Evolutionary conservation across 495 filamentous ascomycete genomes (phyloP).

Genomic region (Lasiosphaeria ovina): DNA sequence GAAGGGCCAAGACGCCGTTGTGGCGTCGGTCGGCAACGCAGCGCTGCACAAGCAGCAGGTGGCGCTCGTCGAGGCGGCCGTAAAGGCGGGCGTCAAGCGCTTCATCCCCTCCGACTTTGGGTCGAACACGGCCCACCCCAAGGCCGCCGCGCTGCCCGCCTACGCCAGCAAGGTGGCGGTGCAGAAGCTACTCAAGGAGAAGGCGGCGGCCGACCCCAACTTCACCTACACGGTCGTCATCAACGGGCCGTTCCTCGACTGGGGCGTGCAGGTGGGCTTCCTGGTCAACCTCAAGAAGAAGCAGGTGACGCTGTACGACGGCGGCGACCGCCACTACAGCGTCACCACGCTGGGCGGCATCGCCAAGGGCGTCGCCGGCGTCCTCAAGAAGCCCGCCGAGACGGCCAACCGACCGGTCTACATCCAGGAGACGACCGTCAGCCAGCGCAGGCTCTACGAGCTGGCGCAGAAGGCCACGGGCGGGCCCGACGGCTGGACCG

Average conservation of each 20-base stretch:
- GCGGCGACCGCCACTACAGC: slow-evolving; percentile 44
- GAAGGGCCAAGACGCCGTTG: slow-evolving; percentile 51
- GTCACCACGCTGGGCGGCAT: slow-evolving; percentile 37
- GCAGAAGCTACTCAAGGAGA: slow-evolving; percentile 38
- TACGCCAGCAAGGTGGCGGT: slow-evolving; percentile 43
- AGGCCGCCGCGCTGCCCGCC: slow-evolving; percentile 37
- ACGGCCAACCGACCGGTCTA: slow-evolving; percentile 49
- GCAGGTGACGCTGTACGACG: slow-evolving; percentile 42
- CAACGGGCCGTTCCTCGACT: slow-evolving; percentile 44
- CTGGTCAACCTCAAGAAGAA: slow-evolving; percentile 38
- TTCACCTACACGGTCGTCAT: slow-evolving; percentile 47
- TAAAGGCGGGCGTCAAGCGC: slow-evolving; percentile 45
- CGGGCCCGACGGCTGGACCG: slow-evolving; percentile 6
- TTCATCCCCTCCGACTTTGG: slow-evolving; percentile 58
- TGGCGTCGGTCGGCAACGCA: slow-evolving; percentile 43
- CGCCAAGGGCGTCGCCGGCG: slow-evolving; percentile 41
- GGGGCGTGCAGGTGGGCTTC: slow-evolving; percentile 34
- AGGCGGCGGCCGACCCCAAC: slow-evolving; percentile 24
- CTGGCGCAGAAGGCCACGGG: slow-evolving; percentile 18
- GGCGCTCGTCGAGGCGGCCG: slow-evolving; percentile 56
- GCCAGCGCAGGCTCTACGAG: slow-evolving; percentile 45
- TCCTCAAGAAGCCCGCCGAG: slow-evolving; percentile 44
- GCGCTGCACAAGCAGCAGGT: slow-evolving; percentile 39
- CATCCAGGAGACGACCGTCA: slow-evolving; percentile 37
- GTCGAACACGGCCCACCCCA: slow-evolving; percentile 28